phyloP scores from a whole-genome alignment of 352 stramenopile genomes.

The Pythium sukuiense region DNA sequence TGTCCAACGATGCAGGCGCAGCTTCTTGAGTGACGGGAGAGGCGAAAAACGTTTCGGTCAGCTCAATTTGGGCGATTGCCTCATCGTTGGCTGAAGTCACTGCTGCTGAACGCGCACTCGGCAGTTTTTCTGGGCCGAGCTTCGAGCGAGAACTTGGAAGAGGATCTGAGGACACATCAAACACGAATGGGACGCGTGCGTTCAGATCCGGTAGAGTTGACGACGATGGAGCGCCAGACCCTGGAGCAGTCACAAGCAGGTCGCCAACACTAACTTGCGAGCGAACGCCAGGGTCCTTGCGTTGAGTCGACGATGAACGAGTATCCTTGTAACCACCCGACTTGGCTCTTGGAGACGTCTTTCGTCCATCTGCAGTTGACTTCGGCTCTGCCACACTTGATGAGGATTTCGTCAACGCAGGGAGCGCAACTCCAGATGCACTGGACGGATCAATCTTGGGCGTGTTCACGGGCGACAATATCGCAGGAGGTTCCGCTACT shows the following conservation, averaged over 20 bases:
- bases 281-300: conserved; percentile 8
- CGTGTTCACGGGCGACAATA: not conserved
- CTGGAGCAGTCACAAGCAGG: conserved; percentile 1
- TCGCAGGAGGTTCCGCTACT: not conserved
- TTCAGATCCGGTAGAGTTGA: conserved; percentile 27
- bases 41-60: not conserved
- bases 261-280: not conserved
- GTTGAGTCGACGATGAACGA: conserved; percentile 16
- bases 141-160: conserved; percentile 4
- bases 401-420: conserved; percentile 4
- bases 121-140: conserved; percentile 8
- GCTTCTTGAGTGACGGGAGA: not conserved
- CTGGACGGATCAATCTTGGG: conserved; percentile 3
- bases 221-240: conserved; percentile 6
- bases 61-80: conserved; percentile 22
- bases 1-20: not conserved
- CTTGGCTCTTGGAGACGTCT: conserved; percentile 29
- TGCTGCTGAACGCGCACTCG: not conserved
- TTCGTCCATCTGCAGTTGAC: not conserved
- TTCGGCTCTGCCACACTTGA: conserved; percentile 18
- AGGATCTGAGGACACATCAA: conserved; percentile 18
- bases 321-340: conserved; percentile 44
- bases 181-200: conserved; percentile 28
- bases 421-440: conserved; percentile 9
- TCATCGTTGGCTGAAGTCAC: conserved; percentile 4